Percentiles rank a stretch among this genome's conserved stretches.
Conservation (phyloP, 2,329 filamentous ascomycete genomes). For the Zalaria sp. region DNA sequence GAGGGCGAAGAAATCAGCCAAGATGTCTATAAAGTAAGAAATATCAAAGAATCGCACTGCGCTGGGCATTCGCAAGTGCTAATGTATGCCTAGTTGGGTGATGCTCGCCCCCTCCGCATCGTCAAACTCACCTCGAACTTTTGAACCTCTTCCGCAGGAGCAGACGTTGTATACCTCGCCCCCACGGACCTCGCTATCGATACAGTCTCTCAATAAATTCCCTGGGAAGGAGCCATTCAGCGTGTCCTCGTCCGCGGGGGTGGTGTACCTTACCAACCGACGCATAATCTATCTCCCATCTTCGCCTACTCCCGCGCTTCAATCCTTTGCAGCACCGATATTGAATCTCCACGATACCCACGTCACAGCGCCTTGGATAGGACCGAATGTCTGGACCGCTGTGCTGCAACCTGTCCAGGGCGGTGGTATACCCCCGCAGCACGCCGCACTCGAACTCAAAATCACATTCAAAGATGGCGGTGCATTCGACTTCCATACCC, state of each 20-base stretch:
- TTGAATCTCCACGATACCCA: constrained; percentile 78
- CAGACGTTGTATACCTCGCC: constrained; percentile 68
- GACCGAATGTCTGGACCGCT: constrained; percentile 79
- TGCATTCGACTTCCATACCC: constrained; percentile 78
- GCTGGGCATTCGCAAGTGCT: not conserved
- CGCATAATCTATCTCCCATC: constrained; percentile 81
- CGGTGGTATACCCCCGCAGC: constrained; percentile 64
- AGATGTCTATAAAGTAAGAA: not conserved
- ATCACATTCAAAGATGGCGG: constrained; percentile 89
- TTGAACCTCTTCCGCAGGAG: constrained; percentile 76
- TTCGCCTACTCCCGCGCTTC: constrained; percentile 51
- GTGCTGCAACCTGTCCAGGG: constrained; percentile 66
- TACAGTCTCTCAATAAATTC: constrained; percentile 53
- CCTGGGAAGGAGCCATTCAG: constrained; percentile 19
- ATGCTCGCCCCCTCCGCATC: constrained; percentile 64
- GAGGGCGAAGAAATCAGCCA: not conserved
- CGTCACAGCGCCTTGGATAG: constrained; percentile 80
- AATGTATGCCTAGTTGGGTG: constrained; percentile 67
- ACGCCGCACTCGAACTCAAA: constrained; percentile 63
- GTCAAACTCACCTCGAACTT: constrained; percentile 24
- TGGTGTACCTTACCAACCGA: constrained; percentile 15
- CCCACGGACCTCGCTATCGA: constrained; percentile 59
- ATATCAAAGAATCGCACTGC: not conserved
- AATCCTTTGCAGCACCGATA: constrained; percentile 81
- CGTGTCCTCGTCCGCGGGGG: constrained; percentile 11